These are phyloP conservation scores for Cryptosporidium bovis DNA, from an alignment of 169 alveolate genomes.

Conservation along the genomic window DNA sequence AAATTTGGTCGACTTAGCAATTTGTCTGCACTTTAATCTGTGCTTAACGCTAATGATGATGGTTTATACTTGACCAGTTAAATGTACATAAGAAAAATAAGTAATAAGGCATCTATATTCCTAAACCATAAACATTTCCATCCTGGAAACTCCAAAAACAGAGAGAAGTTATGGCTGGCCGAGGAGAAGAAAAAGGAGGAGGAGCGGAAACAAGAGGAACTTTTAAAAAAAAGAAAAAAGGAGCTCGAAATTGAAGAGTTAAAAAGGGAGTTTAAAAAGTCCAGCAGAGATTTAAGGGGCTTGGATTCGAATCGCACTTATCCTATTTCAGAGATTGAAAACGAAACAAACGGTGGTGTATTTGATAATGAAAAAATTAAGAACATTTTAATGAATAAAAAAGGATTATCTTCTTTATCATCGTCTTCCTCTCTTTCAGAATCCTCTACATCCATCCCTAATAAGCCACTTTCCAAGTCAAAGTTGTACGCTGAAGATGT, in stretches of 20 bases:
- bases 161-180: slow-evolving; percentile 96
- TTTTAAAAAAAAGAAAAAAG: slow-evolving; percentile 93
- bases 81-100: slow-evolving; percentile 81
- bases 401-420: background rate
- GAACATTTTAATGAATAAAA: slow-evolving; percentile 5
- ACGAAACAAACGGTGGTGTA: background rate
- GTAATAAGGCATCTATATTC: slow-evolving; percentile 91
- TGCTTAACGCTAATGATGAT: too few relatives aligned
- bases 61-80: too few relatives aligned
- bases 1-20: too few relatives aligned
- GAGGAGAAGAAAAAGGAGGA: slow-evolving; percentile 93
- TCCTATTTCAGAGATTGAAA: background rate
- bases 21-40: too few relatives aligned
- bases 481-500: slow-evolving; percentile 83
- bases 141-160: slow-evolving; percentile 88
- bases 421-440: too few relatives aligned
- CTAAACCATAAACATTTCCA: slow-evolving; percentile 93
- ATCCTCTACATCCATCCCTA: too few relatives aligned
- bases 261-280: slow-evolving; percentile 86
- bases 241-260: slow-evolving; percentile 92
- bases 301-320: background rate
- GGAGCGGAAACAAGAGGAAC: slow-evolving; percentile 90
- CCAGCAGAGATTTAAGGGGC: slow-evolving; percentile 66
- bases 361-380: slow-evolving; percentile 1
- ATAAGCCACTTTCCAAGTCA: background rate